These are phyloP conservation scores for Podospora tetraspora DNA, from an alignment of 495 filamentous ascomycete species.

Conservation along the genomic window DNA sequence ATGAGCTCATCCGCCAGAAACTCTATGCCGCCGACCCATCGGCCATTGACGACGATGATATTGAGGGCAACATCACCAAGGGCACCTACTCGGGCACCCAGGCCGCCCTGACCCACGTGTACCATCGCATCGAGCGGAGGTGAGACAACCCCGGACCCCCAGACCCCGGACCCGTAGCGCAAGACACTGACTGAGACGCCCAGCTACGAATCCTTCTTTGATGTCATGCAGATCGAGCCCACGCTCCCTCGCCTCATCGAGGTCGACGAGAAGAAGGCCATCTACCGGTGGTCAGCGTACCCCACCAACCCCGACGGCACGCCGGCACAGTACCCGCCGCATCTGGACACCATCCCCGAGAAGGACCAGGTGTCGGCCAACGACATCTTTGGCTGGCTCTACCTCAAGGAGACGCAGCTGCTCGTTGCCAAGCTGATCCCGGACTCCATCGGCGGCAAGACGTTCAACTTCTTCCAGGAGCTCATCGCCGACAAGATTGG, in stretches of 20 bases:
- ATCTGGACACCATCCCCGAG: slow-evolving; percentile 28
- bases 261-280: slow-evolving; percentile 29
- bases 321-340: slow-evolving; percentile 32
- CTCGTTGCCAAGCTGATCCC: slow-evolving; percentile 33
- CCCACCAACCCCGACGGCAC: slow-evolving; percentile 26
- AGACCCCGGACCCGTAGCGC: background rate
- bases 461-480: slow-evolving; percentile 26
- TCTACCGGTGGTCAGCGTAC: slow-evolving; percentile 29
- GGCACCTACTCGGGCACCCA: slow-evolving; percentile 38
- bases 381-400: slow-evolving; percentile 30
- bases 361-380: slow-evolving; percentile 22
- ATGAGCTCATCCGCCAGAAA: slow-evolving; percentile 27
- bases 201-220: slow-evolving; percentile 35
- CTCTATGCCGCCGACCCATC: slow-evolving; percentile 26
- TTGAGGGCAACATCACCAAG: slow-evolving; percentile 25
- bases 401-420: slow-evolving; percentile 29
- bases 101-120: slow-evolving; percentile 36
- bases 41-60: slow-evolving; percentile 16
- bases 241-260: slow-evolving; percentile 28
- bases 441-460: slow-evolving; percentile 28
- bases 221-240: slow-evolving; percentile 32
- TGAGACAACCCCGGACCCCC: slow-evolving; percentile 25
- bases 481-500: slow-evolving; percentile 22
- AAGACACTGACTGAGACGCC: slow-evolving; percentile 3
- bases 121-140: slow-evolving; percentile 36